Evolutionary conservation across 345 rosid species (phyloP), one percentile per base, ranked within the genome.

Genomic region (Arabidopsis suecica): DNA sequence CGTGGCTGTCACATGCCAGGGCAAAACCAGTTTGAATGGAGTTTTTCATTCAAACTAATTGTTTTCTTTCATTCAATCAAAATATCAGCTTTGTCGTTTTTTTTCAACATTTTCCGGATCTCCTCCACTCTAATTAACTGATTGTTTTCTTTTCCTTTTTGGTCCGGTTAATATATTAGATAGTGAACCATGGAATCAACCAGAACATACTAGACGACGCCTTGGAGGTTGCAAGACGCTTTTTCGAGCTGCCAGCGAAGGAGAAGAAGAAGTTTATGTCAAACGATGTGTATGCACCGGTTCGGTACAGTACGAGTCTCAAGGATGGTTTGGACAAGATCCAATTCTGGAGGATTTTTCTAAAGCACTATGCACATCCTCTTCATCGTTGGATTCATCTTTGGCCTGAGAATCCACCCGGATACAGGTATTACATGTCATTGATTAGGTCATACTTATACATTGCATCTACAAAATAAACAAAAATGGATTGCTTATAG

Each of bases 301-400:
- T 84, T 54, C 75, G 97, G 40, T 88, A 88, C 22, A 79, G 66
- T 10, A 85, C 87, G 8, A 86, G 97, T 80, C 14, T 89, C 32
- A 83, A 80, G 65, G 89, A 87, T 2, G 89, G 89, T 10, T 6
- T 66, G 1, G 93, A 88, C 71, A 78, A 78, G 28, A 77, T 79
- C 66, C 88, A 88, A 33, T 83, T 77, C 33, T 85, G 95, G 91
- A 88, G 95, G 68, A 79, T 80, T 28, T 89, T 91, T 76, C 83
- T 89, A 37, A 88, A 91, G 78, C 93, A 83, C 61, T 86, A 91
- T 69, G 89, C 93, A 14, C 64, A 88, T 70, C 97, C 97, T 23
- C 78, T 85, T 33, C 72, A 85, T 49, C 68, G 80, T 9, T 89
- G 88, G 88, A 69, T 84, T 71, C 75, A 74, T 55, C 73, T 59